Conservation (phyloP, 2,329 filamentous ascomycete genomes). For the Colletotrichum filicis region DNA sequence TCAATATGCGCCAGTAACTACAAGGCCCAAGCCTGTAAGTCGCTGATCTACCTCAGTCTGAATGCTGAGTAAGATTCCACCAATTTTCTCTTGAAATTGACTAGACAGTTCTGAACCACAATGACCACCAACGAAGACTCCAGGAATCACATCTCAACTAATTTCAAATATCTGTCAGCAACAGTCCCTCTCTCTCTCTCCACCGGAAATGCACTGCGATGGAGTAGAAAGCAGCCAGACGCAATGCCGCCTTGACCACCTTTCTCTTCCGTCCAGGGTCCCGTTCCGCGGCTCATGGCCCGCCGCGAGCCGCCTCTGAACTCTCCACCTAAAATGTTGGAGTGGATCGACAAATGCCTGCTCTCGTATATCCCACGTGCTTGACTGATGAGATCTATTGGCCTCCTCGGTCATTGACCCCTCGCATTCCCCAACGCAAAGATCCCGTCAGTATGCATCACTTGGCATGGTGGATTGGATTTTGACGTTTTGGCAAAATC, state of each 20-base stretch:
- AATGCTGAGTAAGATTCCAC: conserved; percentile 19
- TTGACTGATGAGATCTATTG: conserved; percentile 17
- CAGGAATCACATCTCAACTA: conserved; percentile 1
- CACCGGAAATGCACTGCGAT: conserved; percentile 12
- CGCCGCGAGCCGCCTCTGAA: conserved; percentile 17
- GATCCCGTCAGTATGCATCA: conserved; percentile 19
- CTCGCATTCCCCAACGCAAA: neutral
- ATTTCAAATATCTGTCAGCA: neutral
- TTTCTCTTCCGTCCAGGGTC: conserved; percentile 13
- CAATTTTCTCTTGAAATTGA: neutral
- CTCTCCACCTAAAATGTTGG: conserved; percentile 9
- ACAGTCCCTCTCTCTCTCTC: neutral
- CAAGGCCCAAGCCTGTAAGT: neutral
- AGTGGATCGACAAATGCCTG: conserved; percentile 28
- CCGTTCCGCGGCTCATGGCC: conserved; percentile 18
- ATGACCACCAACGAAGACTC: neutral
- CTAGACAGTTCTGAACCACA: neutral
- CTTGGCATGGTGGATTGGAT: neutral
- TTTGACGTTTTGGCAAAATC: neutral
- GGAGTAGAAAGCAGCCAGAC: conserved; percentile 3
- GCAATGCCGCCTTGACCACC: conserved; percentile 20
- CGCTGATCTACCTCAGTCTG: too few species aligned
- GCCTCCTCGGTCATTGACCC: neutral
- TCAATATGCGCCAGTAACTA: neutral
- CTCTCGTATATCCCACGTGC: conserved; percentile 28